A percentile compares a stretch with the other conserved stretches of the same genome.
Evolutionary conservation across 306 rosid species (phyloP).

Genomic region (Ceratonia siliqua): DNA sequence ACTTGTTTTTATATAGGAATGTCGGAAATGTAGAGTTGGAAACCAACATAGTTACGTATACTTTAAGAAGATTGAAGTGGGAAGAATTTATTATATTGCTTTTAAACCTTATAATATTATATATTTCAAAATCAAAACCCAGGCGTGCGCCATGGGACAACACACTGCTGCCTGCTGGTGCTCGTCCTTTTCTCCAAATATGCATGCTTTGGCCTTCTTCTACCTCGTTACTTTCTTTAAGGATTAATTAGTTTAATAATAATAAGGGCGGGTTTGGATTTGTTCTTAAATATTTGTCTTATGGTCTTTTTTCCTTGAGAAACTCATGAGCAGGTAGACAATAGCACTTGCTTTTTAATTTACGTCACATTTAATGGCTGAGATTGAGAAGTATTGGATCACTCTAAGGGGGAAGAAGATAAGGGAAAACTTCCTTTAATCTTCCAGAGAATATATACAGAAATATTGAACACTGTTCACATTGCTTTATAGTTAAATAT

Average conservation of each 20-base stretch:
- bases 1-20: constrained; percentile 29
- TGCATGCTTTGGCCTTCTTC: constrained; percentile 47
- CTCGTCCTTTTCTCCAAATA: constrained; percentile 34
- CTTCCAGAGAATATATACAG: neutral
- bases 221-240: neutral
- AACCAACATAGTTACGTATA: constrained; percentile 72
- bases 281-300: constrained; percentile 2
- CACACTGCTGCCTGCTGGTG: constrained; percentile 41
- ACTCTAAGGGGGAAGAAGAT: neutral
- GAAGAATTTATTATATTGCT: constrained; percentile 23
- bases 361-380: no score
- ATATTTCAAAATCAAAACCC: constrained; percentile 27
- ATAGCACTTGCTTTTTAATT: no score
- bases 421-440: neutral
- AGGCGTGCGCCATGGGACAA: constrained; percentile 58
- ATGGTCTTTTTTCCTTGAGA: neutral
- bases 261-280: constrained; percentile 16
- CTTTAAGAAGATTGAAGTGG: constrained; percentile 39
- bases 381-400: no score
- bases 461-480: constrained; percentile 18
- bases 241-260: neutral
- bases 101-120: constrained; percentile 31
- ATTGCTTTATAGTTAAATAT: neutral
- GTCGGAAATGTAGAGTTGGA: constrained; percentile 59
- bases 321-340: neutral